Conservation (phyloP, 2,329 filamentous ascomycete species). For the Pochonia chlamydosporia region DNA sequence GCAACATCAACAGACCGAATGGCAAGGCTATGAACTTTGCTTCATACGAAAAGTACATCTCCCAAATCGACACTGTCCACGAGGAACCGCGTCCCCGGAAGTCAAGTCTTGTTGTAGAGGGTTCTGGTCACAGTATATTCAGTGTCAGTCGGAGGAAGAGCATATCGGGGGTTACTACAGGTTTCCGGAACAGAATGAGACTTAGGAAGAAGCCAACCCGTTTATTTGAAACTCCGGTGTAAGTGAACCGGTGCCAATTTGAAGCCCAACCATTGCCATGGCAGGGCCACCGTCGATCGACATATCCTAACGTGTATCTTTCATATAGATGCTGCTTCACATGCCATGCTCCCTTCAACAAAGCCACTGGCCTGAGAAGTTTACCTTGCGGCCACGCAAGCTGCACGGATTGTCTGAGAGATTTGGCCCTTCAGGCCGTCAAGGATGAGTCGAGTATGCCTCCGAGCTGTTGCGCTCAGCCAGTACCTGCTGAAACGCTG, state of each 20-base stretch:
- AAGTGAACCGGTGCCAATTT: conserved; percentile 9
- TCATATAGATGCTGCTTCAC: conserved; percentile 46
- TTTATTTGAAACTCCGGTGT: conserved; percentile 27
- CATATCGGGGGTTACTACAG: conserved; percentile 38
- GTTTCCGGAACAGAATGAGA: conserved; percentile 36
- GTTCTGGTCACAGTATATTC: conserved; percentile 34
- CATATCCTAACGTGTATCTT: neutral
- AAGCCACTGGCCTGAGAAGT: conserved; percentile 36
- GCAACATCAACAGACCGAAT: conserved; percentile 14
- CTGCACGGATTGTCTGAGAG: conserved; percentile 47
- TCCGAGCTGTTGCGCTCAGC: conserved; percentile 53
- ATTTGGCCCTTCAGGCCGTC: conserved; percentile 48
- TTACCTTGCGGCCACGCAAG: conserved; percentile 55
- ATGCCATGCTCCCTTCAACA: conserved; percentile 48
- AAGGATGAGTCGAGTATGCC: conserved; percentile 56
- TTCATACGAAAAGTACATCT: conserved; percentile 47
- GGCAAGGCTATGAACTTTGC: conserved; percentile 40
- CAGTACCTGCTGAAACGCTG: conserved; percentile 44
- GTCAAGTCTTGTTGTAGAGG: conserved; percentile 19
- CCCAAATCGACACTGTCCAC: conserved; percentile 36
- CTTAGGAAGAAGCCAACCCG: conserved; percentile 32
- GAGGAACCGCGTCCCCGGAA: conserved; percentile 35
- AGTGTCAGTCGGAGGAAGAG: conserved; percentile 40
- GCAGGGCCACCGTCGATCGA: neutral
- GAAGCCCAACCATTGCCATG: no score